Conservation (phyloP, 1,139 yeast species). For the Arxiozyma bovina region DNA sequence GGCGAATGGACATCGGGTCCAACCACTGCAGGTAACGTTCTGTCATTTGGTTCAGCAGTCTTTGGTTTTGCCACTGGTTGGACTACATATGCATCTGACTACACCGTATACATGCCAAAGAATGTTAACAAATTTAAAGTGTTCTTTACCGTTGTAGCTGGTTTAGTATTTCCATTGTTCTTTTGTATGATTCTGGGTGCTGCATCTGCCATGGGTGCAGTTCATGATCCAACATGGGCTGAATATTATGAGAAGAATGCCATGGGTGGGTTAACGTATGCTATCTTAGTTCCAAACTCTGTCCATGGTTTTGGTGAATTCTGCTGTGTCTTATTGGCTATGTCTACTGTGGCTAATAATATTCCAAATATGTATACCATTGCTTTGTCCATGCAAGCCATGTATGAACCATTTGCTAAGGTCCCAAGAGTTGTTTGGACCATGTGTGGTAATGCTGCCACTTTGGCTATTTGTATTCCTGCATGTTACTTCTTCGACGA, state of each 20-base stretch:
- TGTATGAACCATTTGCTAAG: slow-evolving; percentile 61
- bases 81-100: slow-evolving; percentile 90
- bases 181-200: slow-evolving; percentile 80
- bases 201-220: slow-evolving; percentile 64
- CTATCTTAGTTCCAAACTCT: slow-evolving; percentile 66
- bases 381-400: slow-evolving; percentile 75
- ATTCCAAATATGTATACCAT: slow-evolving; percentile 89
- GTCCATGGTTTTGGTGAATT: slow-evolving; percentile 85
- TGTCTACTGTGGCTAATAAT: slow-evolving; percentile 83
- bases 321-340: slow-evolving; percentile 72
- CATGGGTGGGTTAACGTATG: slow-evolving; percentile 77
- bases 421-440: slow-evolving; percentile 84
- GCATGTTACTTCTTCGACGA: slow-evolving; percentile 65
- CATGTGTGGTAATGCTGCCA: slow-evolving; percentile 59
- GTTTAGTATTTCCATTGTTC: slow-evolving; percentile 57
- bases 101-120: slow-evolving; percentile 75
- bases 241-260: slow-evolving; percentile 35
- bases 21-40: slow-evolving; percentile 63
- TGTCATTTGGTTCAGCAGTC: slow-evolving; percentile 77
- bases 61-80: slow-evolving; percentile 93
- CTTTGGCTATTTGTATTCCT: slow-evolving; percentile 81
- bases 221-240: slow-evolving; percentile 37
- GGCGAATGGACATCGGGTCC: slow-evolving; percentile 38
- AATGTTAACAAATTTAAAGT: slow-evolving; percentile 49
- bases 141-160: slow-evolving; percentile 54